Conservation (phyloP, 116 monocot species). For the Zostera marina region DNA sequence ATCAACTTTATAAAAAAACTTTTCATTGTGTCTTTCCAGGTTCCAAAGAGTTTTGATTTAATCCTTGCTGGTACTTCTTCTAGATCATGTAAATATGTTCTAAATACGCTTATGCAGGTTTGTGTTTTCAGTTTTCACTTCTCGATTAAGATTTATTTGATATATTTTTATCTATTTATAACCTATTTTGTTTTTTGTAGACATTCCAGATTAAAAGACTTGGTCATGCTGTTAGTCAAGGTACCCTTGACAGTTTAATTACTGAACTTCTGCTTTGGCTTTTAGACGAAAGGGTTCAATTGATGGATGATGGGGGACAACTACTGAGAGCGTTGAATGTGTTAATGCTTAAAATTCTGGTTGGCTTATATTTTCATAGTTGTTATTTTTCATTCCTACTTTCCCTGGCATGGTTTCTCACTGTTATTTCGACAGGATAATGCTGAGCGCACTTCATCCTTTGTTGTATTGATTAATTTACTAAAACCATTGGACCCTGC, state of each 20-base stretch:
- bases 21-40: slow-evolving; percentile 30
- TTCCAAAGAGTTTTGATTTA: slow-evolving; percentile 78
- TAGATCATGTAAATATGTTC: slow-evolving; percentile 97
- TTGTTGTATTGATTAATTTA: slow-evolving; percentile 87
- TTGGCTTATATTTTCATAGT: slow-evolving; percentile 8
- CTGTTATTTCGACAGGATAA: slow-evolving; percentile 54
- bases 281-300: slow-evolving; percentile 94
- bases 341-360: slow-evolving; percentile 99
- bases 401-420: background rate
- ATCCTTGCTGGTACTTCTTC: slow-evolving; percentile 96
- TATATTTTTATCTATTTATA: slow-evolving; percentile 4
- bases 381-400: background rate
- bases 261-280: slow-evolving; percentile 98
- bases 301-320: slow-evolving; percentile 98
- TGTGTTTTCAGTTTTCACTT: background rate
- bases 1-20: no score
- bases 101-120: slow-evolving; percentile 99
- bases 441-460: slow-evolving; percentile 93
- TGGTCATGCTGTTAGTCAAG: slow-evolving; percentile 78
- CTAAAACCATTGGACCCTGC: slow-evolving; percentile 77
- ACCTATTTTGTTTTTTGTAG: slow-evolving; percentile 27
- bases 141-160: background rate
- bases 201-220: slow-evolving; percentile 90
- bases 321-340: slow-evolving; percentile 94
- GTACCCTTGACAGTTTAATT: slow-evolving; percentile 77